phyloP scores from a whole-genome alignment of 2,329 filamentous ascomycete genomes.

The Hymenoscyphus scutula region DNA sequence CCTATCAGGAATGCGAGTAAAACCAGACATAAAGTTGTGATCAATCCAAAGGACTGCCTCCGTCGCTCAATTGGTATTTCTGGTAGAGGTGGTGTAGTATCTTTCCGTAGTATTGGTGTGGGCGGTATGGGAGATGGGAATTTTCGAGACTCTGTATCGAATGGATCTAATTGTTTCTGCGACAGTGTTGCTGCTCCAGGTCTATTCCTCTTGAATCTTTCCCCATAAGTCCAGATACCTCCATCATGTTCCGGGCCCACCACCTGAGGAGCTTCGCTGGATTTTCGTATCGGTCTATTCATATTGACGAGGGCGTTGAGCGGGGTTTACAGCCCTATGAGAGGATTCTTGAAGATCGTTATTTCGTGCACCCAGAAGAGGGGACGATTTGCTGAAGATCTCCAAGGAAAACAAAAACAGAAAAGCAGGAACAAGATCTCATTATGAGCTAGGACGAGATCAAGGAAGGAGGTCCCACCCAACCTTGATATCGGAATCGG shows the following conservation, averaged over 20 bases:
- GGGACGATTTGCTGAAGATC: slow-evolving; percentile 1
- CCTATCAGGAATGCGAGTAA: slow-evolving; percentile 20
- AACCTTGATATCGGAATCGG: background rate
- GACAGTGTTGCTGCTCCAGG: slow-evolving; percentile 10
- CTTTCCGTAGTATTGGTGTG: background rate
- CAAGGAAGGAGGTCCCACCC: slow-evolving; percentile 3
- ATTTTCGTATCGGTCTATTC: slow-evolving; percentile 11
- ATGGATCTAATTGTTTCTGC: slow-evolving; percentile 14
- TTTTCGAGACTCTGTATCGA: slow-evolving; percentile 9
- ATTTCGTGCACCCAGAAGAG: slow-evolving; percentile 1
- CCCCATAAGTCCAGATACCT: background rate
- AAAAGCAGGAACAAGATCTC: background rate
- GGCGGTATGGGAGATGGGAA: slow-evolving; percentile 6
- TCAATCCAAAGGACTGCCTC: slow-evolving; percentile 8
- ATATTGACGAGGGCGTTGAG: background rate
- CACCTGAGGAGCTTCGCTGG: slow-evolving; percentile 15
- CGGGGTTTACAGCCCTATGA: background rate
- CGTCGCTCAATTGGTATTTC: slow-evolving; percentile 1
- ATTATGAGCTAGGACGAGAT: background rate
- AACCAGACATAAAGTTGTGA: slow-evolving; percentile 15
- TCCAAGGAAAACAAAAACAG: background rate
- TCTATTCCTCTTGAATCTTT: slow-evolving; percentile 9
- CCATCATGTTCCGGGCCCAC: slow-evolving; percentile 3
- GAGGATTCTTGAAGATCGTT: background rate
- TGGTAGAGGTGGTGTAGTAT: background rate